These are phyloP conservation scores for Amborella trichopoda DNA, from an alignment of 164 flowering plant genomes.

Conservation along the genomic window DNA sequence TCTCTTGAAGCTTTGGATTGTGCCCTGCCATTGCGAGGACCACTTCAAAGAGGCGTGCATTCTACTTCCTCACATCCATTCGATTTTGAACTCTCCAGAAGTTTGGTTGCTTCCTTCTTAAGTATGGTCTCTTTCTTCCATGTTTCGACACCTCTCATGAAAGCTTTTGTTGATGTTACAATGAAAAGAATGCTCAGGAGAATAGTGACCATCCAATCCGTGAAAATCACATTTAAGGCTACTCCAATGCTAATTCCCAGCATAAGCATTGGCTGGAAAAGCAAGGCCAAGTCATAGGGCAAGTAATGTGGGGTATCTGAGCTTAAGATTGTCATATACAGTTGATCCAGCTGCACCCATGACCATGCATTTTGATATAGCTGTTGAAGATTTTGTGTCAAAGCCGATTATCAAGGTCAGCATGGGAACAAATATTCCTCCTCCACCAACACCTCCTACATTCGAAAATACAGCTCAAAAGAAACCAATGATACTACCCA, in stretches of 20 bases:
- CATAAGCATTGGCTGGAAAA: slow-evolving; percentile 98
- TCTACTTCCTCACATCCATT: slow-evolving; percentile 11
- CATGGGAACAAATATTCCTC: no score
- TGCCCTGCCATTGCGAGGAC: slow-evolving; percentile 15
- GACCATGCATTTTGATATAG: no score
- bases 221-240: slow-evolving; percentile 84
- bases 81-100: not conserved
- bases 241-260: slow-evolving; percentile 95
- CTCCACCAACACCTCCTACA: no score
- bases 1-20: slow-evolving; percentile 6
- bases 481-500: no score
- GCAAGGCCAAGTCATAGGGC: slow-evolving; percentile 95
- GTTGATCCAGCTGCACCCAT: slow-evolving; percentile 98
- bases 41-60: slow-evolving; percentile 34
- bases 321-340: slow-evolving; percentile 82
- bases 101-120: slow-evolving; percentile 38
- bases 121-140: slow-evolving; percentile 87
- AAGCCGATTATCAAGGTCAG: no score
- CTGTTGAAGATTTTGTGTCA: no score
- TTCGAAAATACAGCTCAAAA: no score
- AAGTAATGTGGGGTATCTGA: slow-evolving; percentile 90
- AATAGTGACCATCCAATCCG: slow-evolving; percentile 99
- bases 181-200: slow-evolving; percentile 78
- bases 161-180: slow-evolving; percentile 88
- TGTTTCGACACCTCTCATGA: slow-evolving; percentile 79